Conservation (phyloP, 2,329 filamentous ascomycete genomes). For the Pyrenophora seminiperda region DNA sequence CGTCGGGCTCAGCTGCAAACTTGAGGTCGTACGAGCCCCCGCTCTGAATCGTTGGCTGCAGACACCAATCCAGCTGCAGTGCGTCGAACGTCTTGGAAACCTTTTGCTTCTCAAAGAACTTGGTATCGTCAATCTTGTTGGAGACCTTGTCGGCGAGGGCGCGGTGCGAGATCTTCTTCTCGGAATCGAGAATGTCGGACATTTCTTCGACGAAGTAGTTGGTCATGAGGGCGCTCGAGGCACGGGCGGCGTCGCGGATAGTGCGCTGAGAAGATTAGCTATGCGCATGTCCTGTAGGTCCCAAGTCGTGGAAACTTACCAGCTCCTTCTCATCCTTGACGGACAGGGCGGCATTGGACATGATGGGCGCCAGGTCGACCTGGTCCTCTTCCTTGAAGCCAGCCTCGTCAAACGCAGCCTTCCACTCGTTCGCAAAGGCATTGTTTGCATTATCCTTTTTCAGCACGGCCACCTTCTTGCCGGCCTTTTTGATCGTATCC, state of each 20-base stretch:
- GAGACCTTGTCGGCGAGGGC: slow-evolving; percentile 84
- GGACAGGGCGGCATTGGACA: slow-evolving; percentile 83
- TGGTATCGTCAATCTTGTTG: slow-evolving; percentile 87
- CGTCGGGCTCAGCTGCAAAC: slow-evolving; percentile 76
- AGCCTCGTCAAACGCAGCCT: slow-evolving; percentile 72
- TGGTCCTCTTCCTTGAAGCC: slow-evolving; percentile 86
- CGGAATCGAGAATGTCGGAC: slow-evolving; percentile 92
- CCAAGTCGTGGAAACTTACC: slow-evolving; percentile 47
- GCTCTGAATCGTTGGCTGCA: slow-evolving; percentile 89
- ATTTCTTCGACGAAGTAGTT: slow-evolving; percentile 98
- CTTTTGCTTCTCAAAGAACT: slow-evolving; percentile 89
- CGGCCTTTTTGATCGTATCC: slow-evolving; percentile 84
- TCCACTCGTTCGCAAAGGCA: slow-evolving; percentile 96
- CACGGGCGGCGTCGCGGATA: slow-evolving; percentile 92
- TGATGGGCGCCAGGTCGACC: slow-evolving; percentile 79
- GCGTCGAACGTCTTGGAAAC: slow-evolving; percentile 86
- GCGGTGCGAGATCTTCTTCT: slow-evolving; percentile 95
- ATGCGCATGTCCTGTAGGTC: background rate
- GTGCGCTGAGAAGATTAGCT: slow-evolving; percentile 63
- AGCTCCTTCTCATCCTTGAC: slow-evolving; percentile 95
- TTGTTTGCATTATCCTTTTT: slow-evolving; percentile 83
- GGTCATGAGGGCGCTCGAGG: slow-evolving; percentile 91
- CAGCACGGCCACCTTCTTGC: slow-evolving; percentile 88
- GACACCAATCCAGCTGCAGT: slow-evolving; percentile 89
- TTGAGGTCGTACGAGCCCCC: slow-evolving; percentile 94